These are phyloP conservation scores for Rhizopogon rudus DNA, from an alignment of 768 basidiomycete genomes.

Conservation along the genomic window DNA sequence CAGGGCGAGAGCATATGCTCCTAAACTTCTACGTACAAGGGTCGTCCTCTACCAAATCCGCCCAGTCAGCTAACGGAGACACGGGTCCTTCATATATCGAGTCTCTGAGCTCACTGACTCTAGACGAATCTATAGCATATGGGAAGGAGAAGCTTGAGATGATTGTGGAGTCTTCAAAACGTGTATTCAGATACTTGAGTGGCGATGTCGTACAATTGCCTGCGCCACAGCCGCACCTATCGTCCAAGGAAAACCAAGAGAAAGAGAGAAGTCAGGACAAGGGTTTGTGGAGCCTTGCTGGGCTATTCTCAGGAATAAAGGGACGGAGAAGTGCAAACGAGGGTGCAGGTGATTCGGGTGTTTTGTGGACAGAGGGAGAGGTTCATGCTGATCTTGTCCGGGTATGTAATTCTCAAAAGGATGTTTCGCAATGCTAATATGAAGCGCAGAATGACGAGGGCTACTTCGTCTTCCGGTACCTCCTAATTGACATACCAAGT, in stretches of 20 bases:
- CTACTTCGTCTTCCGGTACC: constrained; percentile 72
- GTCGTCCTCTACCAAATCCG: constrained; percentile 35
- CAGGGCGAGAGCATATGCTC: constrained; percentile 79
- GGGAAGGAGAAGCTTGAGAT: constrained; percentile 36
- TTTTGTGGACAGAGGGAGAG: constrained; percentile 66
- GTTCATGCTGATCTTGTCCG: constrained; percentile 75
- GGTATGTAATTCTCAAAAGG: constrained; percentile 37
- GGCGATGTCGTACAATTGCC: constrained; percentile 49
- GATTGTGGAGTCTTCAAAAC: constrained; percentile 46
- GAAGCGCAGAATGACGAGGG: constrained; percentile 62
- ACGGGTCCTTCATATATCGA: constrained; percentile 34
- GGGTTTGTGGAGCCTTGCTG: constrained; percentile 52
- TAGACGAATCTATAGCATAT: constrained; percentile 49
- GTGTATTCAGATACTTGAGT: constrained; percentile 67
- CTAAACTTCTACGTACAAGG: constrained; percentile 80
- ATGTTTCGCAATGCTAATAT: constrained; percentile 6
- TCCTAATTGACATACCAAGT: constrained; percentile 80
- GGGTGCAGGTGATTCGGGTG: constrained; percentile 33
- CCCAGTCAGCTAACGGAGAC: constrained; percentile 26
- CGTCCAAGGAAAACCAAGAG: constrained; percentile 25
- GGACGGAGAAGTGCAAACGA: constrained; percentile 31
- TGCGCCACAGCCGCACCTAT: constrained; percentile 22
- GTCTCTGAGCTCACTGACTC: constrained; percentile 45
- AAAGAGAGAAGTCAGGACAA: constrained; percentile 25
- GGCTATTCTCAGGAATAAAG: constrained; percentile 64